Conservation (phyloP, 2,329 filamentous ascomycete species). For the Exutisphaerella laricina region DNA sequence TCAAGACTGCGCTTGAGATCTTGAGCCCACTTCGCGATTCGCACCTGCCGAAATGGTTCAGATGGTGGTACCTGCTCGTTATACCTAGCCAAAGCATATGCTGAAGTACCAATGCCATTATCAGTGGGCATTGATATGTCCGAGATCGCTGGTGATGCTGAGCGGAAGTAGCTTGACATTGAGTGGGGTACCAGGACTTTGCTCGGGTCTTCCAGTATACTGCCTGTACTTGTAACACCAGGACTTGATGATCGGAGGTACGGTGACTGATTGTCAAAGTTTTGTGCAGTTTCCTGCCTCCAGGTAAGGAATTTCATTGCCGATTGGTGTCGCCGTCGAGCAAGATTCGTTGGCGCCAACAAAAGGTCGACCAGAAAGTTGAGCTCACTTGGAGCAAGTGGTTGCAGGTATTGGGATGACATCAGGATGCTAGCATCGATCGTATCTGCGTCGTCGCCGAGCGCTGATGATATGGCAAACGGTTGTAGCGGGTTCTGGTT, state of each 20-base stretch:
- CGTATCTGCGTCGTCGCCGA: constrained; percentile 65
- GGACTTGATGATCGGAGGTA: constrained; percentile 21
- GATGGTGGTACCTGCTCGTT: constrained; percentile 50
- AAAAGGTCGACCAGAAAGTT: constrained; percentile 61
- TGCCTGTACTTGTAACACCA: constrained; percentile 23
- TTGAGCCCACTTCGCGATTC: constrained; percentile 73
- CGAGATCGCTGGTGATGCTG: constrained; percentile 30
- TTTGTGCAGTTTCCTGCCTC: constrained; percentile 42
- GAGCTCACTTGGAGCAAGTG: constrained; percentile 72
- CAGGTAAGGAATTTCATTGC: constrained; percentile 76
- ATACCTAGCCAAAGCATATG: constrained; percentile 52
- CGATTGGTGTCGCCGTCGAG: constrained; percentile 75
- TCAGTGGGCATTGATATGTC: constrained; percentile 16
- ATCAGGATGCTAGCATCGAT: constrained; percentile 94
- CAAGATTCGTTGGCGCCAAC: constrained; percentile 70
- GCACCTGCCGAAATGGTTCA: constrained; percentile 60
- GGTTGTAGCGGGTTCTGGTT: constrained; percentile 33
- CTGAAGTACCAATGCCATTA: constrained; percentile 13
- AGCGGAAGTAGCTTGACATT: constrained; percentile 30
- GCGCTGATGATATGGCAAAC: constrained; percentile 72
- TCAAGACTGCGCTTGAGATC: constrained; percentile 72
- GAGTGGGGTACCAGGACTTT: constrained; percentile 30
- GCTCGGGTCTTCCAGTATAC: constrained; percentile 26
- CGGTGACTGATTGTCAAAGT: constrained; percentile 17
- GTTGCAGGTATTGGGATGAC: constrained; percentile 83